Base-by-base conservation (phyloP, 2,329 filamentous ascomycete genomes). In the Claviceps fusiformis region DNA sequence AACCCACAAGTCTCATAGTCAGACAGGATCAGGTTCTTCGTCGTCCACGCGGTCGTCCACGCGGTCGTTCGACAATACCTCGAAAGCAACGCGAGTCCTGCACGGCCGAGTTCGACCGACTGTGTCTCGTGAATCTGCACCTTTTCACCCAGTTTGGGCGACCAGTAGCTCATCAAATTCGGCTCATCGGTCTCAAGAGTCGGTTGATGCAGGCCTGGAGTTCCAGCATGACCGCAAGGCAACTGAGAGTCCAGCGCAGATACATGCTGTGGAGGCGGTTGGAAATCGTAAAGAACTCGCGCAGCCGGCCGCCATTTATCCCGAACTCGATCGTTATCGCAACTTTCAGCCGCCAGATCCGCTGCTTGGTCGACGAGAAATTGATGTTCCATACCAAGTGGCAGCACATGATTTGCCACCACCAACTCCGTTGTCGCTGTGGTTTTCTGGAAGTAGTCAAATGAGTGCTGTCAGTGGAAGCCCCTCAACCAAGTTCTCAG, bases 401-500 rank as follows among this genome's bases (percentile, higher is more conserved):
- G 74, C 81, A 35, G 85, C 82, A 3, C 79, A 86, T 54, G 78
- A 86, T 61, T 72, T 86, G 6, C 81, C 83, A n/a, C 80, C 82
- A 7, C 82, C 82, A 9, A 84, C 82, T 6, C 83, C 84, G 9
- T 66, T 61, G 17, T 72, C 68, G 33, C 48, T 67, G n/a, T 70
- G 81, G 8, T 82, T 85, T 53, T 83, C 80, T 0, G 77, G 77
- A 46, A 79, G 76, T 63, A 81, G 76, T 59, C 75, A 78, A 58
- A 56, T 75, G 46, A 80, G 79, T 67, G 78, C 75, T 3, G 76
- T 83, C 54, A 89, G 86, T 58, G 81, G 75, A 29, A 89, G 85
- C 56, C 85, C 86, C 43, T 90, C 86, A 4, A 89, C 87, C 1
- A 76, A 83, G 58, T 89, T 86, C 62, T 88, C 85, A 1, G 86